Evolutionary conservation across 2,329 filamentous ascomycete genomes (phyloP), one percentile per base, ranked within the genome.

Genomic region (Tolypocladium album): DNA sequence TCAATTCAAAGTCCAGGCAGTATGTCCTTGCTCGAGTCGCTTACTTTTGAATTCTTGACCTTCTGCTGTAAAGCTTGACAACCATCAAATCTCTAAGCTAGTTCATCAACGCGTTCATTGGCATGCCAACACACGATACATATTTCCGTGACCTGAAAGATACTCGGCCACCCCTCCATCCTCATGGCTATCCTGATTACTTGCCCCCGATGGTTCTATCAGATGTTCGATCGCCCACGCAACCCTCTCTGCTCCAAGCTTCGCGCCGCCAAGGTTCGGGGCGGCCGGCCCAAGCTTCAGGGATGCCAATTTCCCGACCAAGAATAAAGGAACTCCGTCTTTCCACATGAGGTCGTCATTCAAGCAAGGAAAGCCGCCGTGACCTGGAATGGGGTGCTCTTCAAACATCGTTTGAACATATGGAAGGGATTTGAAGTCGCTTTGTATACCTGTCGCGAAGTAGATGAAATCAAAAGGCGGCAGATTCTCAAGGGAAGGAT

Each of bases 291-390:
- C 89, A 0, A 93, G 74, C 60, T 85, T 79, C 64, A 93, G 70
- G 0, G 80, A 83, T 0, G 87, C 89, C 42, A 92, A 73, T 58
- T 84, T 78, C 1, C 88, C 89, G 0, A 86, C 86, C 61, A 89
- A 73, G 67, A 91, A 92, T 1, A 92, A 72, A 1, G 89, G 89
- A 0, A 93, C 82, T n/a, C 84, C 83, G 0, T 86, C 78, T 43
- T 78, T 78, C 89, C 89, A 93, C 80, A 87, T 88, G 62, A 93
- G 75, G 66, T 93, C 88, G 50, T 92, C 83, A 2, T 82, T 92
- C 58, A 93, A 71, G 64, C 87, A 89, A 0, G 90, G 89, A 24
- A 92, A 75, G 0, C 89, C 89, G 4, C 84, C 84, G 31, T 83
- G 78, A 0, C 77, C 80, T 20, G 83, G 72, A 40, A 93, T 79